Percentiles rank a stretch among this genome's conserved stretches.
Evolutionary conservation across 23 red algal species (phyloP).

Genomic region (Chondrus crispus): DNA sequence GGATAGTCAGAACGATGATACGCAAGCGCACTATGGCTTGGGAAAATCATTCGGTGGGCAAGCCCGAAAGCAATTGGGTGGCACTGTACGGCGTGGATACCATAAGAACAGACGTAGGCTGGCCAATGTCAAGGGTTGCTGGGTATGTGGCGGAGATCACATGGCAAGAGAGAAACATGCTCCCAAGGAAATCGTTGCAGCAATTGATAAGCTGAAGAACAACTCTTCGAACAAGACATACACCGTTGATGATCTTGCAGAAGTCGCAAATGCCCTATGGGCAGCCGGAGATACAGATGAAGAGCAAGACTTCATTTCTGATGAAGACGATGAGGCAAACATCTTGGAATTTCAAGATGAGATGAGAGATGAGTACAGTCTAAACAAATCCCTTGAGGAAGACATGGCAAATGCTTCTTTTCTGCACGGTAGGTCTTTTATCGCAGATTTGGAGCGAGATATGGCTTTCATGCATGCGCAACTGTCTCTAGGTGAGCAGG

Average conservation of each 20-base stretch:
- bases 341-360: not conserved
- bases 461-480: not conserved
- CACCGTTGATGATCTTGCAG: not conserved
- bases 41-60: not conserved
- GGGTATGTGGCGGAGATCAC: slow-evolving; percentile 18
- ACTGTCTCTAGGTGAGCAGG: not conserved
- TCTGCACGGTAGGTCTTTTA: not conserved
- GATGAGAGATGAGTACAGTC: not conserved
- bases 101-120: not conserved
- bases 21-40: not conserved
- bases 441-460: not conserved
- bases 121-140: slow-evolving; percentile 1
- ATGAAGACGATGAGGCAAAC: not conserved
- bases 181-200: not conserved
- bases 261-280: not conserved
- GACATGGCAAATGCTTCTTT: not conserved
- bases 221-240: not conserved
- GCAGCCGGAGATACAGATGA: too few species aligned
- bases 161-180: not conserved
- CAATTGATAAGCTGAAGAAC: not conserved
- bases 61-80: not conserved
- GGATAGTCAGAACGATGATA: too few species aligned
- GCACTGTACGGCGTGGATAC: not conserved
- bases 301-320: too few species aligned
- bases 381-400: not conserved